A percentile compares a stretch with the other conserved stretches of the same genome.
These are phyloP conservation scores for Ministeria vibrans DNA, from an alignment of 78 protist species.

Conservation along the genomic window DNA sequence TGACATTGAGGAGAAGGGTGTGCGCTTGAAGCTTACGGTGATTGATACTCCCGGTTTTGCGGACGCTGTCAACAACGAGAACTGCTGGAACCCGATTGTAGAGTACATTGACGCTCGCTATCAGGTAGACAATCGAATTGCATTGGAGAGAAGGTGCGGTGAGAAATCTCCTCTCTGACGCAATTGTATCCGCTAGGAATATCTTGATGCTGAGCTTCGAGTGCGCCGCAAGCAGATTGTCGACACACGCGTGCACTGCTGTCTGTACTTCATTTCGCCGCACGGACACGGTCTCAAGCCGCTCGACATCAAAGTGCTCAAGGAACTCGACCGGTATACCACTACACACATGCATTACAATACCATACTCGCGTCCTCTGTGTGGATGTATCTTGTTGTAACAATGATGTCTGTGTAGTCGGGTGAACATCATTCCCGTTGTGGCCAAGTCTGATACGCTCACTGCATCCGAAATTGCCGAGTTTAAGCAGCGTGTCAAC, in stretches of 20 bases:
- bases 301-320: slow-evolving; percentile 3
- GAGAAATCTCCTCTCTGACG: no score
- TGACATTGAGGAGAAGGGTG: slow-evolving; percentile 31
- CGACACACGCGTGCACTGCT: slow-evolving; percentile 39
- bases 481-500: background rate
- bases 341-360: background rate
- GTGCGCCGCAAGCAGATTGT: background rate
- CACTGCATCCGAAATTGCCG: background rate
- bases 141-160: no score
- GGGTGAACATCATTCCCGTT: slow-evolving; percentile 40
- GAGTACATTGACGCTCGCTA: slow-evolving; percentile 7
- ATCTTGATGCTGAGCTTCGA: background rate
- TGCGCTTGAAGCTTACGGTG: slow-evolving; percentile 26
- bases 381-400: no score
- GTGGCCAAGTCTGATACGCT: slow-evolving; percentile 29
- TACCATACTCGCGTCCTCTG: background rate
- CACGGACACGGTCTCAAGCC: slow-evolving; percentile 16
- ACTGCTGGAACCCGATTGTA: slow-evolving; percentile 1
- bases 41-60: slow-evolving; percentile 41
- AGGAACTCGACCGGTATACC: background rate
- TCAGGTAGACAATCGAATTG: no score
- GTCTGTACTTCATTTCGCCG: slow-evolving; percentile 33
- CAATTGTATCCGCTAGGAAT: no score
- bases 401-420: background rate
- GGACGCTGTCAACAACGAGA: slow-evolving; percentile 26